Evolutionary conservation across 441 rosid genomes (phyloP).

Genomic region (Manihot esculenta): DNA sequence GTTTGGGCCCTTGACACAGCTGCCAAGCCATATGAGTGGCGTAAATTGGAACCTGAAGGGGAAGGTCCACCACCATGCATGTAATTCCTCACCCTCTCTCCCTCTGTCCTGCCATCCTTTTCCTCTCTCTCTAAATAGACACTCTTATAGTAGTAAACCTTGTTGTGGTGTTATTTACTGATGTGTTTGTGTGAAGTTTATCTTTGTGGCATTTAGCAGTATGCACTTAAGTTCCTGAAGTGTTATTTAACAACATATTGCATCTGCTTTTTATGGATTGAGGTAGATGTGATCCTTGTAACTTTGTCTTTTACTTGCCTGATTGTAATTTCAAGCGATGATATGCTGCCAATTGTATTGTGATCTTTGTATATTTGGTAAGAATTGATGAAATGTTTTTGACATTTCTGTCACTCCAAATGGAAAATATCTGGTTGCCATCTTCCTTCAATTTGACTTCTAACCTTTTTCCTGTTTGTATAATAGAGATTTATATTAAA

Average conservation of each 20-base stretch:
- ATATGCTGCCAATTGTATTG: not conserved
- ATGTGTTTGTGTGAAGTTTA: not conserved
- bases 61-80: conserved; percentile 99
- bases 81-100: conserved; percentile 32
- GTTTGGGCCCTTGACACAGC: conserved; percentile 99
- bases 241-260: not conserved
- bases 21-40: conserved; percentile 99
- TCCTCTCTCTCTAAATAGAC: not conserved
- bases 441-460: not conserved
- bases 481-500: not conserved
- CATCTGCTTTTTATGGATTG: conserved; percentile 4
- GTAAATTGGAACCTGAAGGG: conserved; percentile 99
- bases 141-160: not conserved
- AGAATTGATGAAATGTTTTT: not conserved
- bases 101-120: not conserved
- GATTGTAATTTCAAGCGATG: no score
- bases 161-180: not conserved
- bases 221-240: not conserved
- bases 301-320: no score
- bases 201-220: not conserved
- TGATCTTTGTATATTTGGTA: not conserved
- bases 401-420: not conserved
- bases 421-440: conserved; percentile 2
- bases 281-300: no score
- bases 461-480: not conserved